phyloP scores from a whole-genome alignment of 129 eudicot species.

The Flaveria trinervia region DNA sequence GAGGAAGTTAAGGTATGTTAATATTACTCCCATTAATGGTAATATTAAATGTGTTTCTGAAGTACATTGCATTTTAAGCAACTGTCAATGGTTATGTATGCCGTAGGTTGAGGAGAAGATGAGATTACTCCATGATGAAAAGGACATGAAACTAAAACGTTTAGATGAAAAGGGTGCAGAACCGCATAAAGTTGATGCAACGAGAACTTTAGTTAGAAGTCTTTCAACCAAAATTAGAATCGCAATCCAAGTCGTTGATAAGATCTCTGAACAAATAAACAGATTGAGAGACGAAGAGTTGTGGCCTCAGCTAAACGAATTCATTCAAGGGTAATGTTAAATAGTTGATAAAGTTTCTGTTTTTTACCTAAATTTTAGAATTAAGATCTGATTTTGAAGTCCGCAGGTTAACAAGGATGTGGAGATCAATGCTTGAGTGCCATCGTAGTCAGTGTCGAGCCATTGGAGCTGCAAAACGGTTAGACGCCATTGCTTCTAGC shows the following conservation, averaged over 20 bases:
- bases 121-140: conserved; percentile 81
- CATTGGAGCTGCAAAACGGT: conserved; percentile 66
- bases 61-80: not conserved
- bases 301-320: conserved; percentile 86
- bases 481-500: conserved; percentile 76
- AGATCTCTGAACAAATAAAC: conserved; percentile 81
- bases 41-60: not conserved
- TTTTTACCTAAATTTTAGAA: not conserved
- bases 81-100: conserved; percentile 23
- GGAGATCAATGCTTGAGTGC: conserved; percentile 89
- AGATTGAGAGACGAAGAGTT: conserved; percentile 81
- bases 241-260: conserved; percentile 88
- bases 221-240: conserved; percentile 90
- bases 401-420: conserved; percentile 75
- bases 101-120: conserved; percentile 85
- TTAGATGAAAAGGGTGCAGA: conserved; percentile 90
- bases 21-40: not conserved
- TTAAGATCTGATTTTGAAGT: conserved; percentile 22
- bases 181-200: conserved; percentile 71
- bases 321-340: conserved; percentile 81
- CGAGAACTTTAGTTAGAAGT: conserved; percentile 63
- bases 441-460: conserved; percentile 83
- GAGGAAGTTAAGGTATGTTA: conserved; percentile 84
- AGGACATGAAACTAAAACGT: conserved; percentile 63
- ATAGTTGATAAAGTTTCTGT: not conserved